A percentile compares a stretch with the other conserved stretches of the same genome.
Evolutionary conservation across 495 filamentous ascomycete genomes (phyloP).

Genomic region (Rhypophila decipiens): DNA sequence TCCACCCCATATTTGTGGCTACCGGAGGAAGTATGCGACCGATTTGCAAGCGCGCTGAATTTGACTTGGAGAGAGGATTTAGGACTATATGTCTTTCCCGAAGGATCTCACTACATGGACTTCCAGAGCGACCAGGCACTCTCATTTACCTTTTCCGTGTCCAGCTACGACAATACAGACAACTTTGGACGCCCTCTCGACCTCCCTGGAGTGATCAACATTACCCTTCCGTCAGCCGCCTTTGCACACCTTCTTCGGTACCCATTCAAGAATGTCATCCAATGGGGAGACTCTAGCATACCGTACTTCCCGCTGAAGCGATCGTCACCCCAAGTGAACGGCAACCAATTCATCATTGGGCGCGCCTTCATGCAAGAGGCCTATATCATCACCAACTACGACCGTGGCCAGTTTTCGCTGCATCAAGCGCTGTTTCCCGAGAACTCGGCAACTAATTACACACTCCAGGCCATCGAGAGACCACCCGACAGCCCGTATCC

Average conservation of each 20-base stretch:
- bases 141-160: slow-evolving; percentile 55
- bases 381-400: slow-evolving; percentile 63
- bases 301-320: slow-evolving; percentile 59
- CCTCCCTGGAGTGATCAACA: slow-evolving; percentile 47
- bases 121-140: slow-evolving; percentile 33
- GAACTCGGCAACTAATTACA: slow-evolving; percentile 34
- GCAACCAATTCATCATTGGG: slow-evolving; percentile 58
- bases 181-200: slow-evolving; percentile 36
- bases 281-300: slow-evolving; percentile 35
- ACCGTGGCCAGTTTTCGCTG: slow-evolving; percentile 53
- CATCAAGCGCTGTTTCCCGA: slow-evolving; percentile 49
- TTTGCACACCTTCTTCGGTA: slow-evolving; percentile 55
- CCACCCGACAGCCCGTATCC: slow-evolving; percentile 41
- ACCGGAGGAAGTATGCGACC: slow-evolving; percentile 52
- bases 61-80: slow-evolving; percentile 50
- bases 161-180: slow-evolving; percentile 40
- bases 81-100: slow-evolving; percentile 36
- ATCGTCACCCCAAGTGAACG: slow-evolving; percentile 32
- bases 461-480: slow-evolving; percentile 43
- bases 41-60: slow-evolving; percentile 54
- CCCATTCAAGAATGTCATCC: slow-evolving; percentile 46
- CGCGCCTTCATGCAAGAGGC: slow-evolving; percentile 65
- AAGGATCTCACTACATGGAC: slow-evolving; percentile 26
- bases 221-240: slow-evolving; percentile 56
- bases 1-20: slow-evolving; percentile 66